Evolutionary conservation across 257 asterid genomes (phyloP), one percentile per base, ranked within the genome.

Genomic region (Osmanthus fragrans): DNA sequence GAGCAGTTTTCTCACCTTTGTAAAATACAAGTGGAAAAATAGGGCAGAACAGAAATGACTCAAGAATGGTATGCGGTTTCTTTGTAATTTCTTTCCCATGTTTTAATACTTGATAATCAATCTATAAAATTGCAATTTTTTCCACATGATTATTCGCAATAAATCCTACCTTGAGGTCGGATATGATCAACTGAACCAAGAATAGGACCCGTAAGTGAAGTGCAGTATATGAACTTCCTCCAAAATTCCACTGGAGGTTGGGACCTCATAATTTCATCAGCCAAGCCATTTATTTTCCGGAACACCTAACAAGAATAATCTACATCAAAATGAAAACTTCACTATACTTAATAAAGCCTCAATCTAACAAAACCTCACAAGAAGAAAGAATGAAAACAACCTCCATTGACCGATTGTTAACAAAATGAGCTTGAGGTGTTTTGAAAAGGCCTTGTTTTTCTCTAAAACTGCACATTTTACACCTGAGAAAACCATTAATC

Each of bases 371-470:
- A 75, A 12, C 16, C 69, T 9, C 69, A 63, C 33, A 10, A 63
- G 19, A 56, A 27, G 18, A 25, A 23, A 18, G 47, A 51, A 69
- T 0, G 64, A 29, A 72, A 80, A 80, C 76, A 85, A 95, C 99
- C 99, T 95, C 98, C 99, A 95, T 90, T 2, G 98, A 85, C 42
- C 98, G 88, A 71, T 95, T 93, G 83, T 95, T 90, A 82, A 95
- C 90, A 80, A 95, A 93, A 85, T 95, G 99, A 80, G 98, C 99
- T 84, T 95, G 99, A 75, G 98, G 80, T 95, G 98, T 29, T 83
- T 82, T 2, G 97, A 87, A 76, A 95, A 95, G 66, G 45, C 87
- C 79, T 71, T 79, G 82, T 51, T 88, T 84, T 88, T 95, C 97
- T 95, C 98, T 79, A 95, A 18, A 79, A 95, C 87, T 15, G 96